Evolutionary conservation across 2,329 filamentous ascomycete genomes (phyloP).

Genomic region (Nigrograna mackinnonii): DNA sequence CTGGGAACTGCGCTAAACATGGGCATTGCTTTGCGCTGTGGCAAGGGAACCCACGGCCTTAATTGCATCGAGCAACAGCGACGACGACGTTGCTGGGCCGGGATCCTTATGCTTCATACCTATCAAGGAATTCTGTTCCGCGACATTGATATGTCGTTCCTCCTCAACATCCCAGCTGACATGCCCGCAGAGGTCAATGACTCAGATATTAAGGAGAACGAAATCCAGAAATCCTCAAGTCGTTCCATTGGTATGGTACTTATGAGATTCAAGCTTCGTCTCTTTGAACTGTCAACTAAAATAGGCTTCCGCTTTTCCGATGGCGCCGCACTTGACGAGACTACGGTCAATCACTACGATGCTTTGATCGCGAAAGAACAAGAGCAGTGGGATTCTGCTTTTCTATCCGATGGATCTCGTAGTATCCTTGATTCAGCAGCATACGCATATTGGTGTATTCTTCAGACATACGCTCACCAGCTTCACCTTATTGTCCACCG

Average conservation of each 20-base stretch:
- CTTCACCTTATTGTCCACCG: background rate
- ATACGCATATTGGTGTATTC: background rate
- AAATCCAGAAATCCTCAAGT: background rate
- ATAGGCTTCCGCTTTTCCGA: background rate
- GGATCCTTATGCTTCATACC: background rate
- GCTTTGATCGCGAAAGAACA: background rate
- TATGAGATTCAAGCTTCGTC: background rate
- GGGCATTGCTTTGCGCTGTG: background rate
- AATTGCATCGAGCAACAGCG: background rate
- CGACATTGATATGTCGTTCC: background rate
- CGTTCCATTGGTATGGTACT: background rate
- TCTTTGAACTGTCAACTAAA: background rate
- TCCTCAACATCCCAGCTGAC: background rate
- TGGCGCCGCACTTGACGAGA: background rate
- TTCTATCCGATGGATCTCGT: background rate
- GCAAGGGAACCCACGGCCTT: background rate
- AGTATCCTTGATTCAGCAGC: background rate
- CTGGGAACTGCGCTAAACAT: background rate
- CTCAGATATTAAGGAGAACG: background rate
- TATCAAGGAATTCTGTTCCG: background rate
- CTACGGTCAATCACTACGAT: background rate
- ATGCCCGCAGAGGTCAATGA: constrained; percentile 1
- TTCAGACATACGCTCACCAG: background rate
- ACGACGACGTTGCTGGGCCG: background rate
- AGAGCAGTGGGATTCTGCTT: background rate